These are phyloP conservation scores for Wallemia hederae DNA, from an alignment of 1,284 basidiomycete species.

Conservation along the genomic window DNA sequence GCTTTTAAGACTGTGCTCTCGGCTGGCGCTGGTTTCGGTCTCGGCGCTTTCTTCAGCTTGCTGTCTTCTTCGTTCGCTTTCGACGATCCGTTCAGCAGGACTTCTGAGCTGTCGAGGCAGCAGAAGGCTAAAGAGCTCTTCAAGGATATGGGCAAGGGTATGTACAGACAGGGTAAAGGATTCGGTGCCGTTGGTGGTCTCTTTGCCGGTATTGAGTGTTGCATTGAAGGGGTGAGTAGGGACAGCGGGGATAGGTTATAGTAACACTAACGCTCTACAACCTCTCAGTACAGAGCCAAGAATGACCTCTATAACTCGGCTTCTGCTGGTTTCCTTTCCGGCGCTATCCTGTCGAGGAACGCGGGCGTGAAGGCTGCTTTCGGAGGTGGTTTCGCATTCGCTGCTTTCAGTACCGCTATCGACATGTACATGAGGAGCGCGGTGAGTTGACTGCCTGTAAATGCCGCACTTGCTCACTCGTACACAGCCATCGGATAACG, in stretches of 20 bases:
- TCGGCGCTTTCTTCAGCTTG: slow-evolving; percentile 84
- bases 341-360: slow-evolving; percentile 52
- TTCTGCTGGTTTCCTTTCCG: slow-evolving; percentile 23
- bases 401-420: slow-evolving; percentile 64
- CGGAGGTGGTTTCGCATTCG: slow-evolving; percentile 59
- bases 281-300: slow-evolving; percentile 62
- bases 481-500: neutral
- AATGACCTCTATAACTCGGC: slow-evolving; percentile 65
- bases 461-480: neutral
- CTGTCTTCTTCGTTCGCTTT: slow-evolving; percentile 88
- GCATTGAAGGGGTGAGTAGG: slow-evolving; percentile 68
- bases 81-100: slow-evolving; percentile 63
- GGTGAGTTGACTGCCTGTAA: neutral
- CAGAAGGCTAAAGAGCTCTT: slow-evolving; percentile 66
- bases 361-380: slow-evolving; percentile 39
- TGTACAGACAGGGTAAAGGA: slow-evolving; percentile 69
- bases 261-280: neutral
- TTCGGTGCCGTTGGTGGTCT: slow-evolving; percentile 85
- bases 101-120: slow-evolving; percentile 25
- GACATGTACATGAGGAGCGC: slow-evolving; percentile 42
- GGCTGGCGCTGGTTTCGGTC: slow-evolving; percentile 54
- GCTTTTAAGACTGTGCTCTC: slow-evolving; percentile 47
- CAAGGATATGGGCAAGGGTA: slow-evolving; percentile 75
- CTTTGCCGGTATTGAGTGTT: slow-evolving; percentile 79
- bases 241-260: neutral